Evolutionary conservation across 352 stramenopile genomes (phyloP).

Genomic region (Pythium brachiatum): DNA sequence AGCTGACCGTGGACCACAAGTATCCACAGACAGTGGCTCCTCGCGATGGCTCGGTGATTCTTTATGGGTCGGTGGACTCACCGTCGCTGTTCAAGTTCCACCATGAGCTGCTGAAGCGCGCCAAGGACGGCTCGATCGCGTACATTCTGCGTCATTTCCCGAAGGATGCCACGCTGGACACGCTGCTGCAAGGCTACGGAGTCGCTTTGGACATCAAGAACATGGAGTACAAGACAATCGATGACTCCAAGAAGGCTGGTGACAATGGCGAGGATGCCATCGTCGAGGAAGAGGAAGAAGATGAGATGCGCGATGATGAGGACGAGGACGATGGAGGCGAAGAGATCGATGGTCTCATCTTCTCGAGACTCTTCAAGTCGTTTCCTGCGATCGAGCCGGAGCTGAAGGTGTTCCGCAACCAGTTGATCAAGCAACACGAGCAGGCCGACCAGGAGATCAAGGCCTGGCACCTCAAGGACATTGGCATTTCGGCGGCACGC

Average conservation of each 20-base stretch:
- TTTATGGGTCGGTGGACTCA: slow-evolving; percentile 84
- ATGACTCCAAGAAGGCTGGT: slow-evolving; percentile 79
- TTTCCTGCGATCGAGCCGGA: slow-evolving; percentile 42
- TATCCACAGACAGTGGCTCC: slow-evolving; percentile 41
- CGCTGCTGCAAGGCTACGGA: slow-evolving; percentile 89
- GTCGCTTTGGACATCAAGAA: slow-evolving; percentile 95
- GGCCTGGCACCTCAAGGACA: slow-evolving; percentile 88
- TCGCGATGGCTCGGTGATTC: slow-evolving; percentile 49
- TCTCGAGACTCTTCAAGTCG: slow-evolving; percentile 47
- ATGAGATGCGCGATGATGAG: slow-evolving; percentile 31
- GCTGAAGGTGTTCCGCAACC: slow-evolving; percentile 53
- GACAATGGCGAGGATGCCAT: slow-evolving; percentile 24
- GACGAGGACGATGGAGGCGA: slow-evolving; percentile 46
- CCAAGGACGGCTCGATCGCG: slow-evolving; percentile 52
- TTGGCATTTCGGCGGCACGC: slow-evolving; percentile 77
- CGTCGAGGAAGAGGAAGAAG: slow-evolving; percentile 32
- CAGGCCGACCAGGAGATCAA: slow-evolving; percentile 47
- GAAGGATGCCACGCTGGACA: slow-evolving; percentile 61
- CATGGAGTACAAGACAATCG: slow-evolving; percentile 96
- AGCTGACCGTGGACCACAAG: slow-evolving; percentile 70
- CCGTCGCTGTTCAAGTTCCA: slow-evolving; percentile 74
- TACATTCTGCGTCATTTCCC: slow-evolving; percentile 87
- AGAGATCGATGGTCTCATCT: slow-evolving; percentile 66
- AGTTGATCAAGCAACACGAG: slow-evolving; percentile 47
- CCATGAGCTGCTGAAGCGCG: slow-evolving; percentile 46